Conservation (phyloP, 1,284 basidiomycete species). For the Ganoderma lucidum region DNA sequence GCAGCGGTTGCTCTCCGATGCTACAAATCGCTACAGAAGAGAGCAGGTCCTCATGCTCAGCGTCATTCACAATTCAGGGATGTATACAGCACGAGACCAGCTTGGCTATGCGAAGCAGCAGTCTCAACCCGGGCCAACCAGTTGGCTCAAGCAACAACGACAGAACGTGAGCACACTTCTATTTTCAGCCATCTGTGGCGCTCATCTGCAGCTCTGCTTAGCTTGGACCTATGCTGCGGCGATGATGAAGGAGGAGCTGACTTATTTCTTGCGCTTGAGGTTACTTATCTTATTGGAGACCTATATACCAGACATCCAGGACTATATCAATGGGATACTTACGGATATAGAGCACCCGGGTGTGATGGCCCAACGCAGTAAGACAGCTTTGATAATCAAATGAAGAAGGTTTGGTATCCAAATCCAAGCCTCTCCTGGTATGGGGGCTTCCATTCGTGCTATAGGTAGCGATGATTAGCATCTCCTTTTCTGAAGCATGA, state of each 20-base stretch:
- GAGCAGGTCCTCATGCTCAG: constrained; percentile 87
- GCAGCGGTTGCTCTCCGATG: constrained; percentile 63
- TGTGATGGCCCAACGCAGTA: background rate
- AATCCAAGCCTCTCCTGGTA: constrained; percentile 17
- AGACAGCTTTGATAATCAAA: background rate
- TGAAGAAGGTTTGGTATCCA: constrained; percentile 18
- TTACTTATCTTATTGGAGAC: constrained; percentile 21
- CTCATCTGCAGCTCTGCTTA: constrained; percentile 34
- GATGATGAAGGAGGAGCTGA: constrained; percentile 31
- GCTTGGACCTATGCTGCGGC: constrained; percentile 47
- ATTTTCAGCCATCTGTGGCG: constrained; percentile 6
- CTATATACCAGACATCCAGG: background rate
- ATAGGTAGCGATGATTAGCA: background rate
- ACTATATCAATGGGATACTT: background rate
- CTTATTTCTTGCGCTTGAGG: background rate
- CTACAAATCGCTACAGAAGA: constrained; percentile 67
- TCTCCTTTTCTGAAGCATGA: background rate
- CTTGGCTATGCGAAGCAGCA: constrained; percentile 50
- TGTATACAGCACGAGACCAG: constrained; percentile 65
- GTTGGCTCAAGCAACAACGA: constrained; percentile 71
- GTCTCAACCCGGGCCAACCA: constrained; percentile 52
- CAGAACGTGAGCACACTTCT: constrained; percentile 49
- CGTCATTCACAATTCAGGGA: constrained; percentile 75
- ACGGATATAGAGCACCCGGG: background rate
- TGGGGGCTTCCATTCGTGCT: constrained; percentile 20